Evolutionary conservation across 2,329 filamentous ascomycete genomes (phyloP).

Genomic region (Byssochlamys sp.): DNA sequence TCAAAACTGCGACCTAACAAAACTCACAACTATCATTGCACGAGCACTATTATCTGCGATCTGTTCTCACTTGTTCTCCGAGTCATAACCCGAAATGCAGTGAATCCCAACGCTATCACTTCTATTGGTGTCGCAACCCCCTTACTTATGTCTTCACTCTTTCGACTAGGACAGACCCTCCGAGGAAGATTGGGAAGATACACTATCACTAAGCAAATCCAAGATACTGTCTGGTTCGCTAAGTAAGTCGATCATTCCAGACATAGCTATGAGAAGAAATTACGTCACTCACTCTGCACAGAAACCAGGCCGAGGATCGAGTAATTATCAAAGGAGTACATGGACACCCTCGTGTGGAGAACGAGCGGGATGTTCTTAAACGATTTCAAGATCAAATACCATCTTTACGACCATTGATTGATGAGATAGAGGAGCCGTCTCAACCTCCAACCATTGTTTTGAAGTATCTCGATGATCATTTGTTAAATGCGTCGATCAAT

Average conservation of each 20-base stretch:
- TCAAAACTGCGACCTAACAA: too few relatives aligned
- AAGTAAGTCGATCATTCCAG: neutral
- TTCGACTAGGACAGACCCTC: neutral
- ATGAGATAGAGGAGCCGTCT: neutral
- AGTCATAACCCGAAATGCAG: too few relatives aligned
- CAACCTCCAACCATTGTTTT: neutral
- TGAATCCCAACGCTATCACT: too few relatives aligned
- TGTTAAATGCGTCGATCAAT: neutral
- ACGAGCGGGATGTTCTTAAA: slow-evolving; percentile 1
- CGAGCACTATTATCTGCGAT: too few relatives aligned
- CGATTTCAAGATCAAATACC: neutral
- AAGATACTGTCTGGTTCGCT: neutral
- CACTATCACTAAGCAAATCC: neutral
- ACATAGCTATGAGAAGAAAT: too few relatives aligned
- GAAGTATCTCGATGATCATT: slow-evolving; percentile 1
- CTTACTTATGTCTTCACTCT: too few relatives aligned
- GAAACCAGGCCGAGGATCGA: neutral
- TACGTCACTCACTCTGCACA: neutral
- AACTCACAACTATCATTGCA: too few relatives aligned
- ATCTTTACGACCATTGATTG: slow-evolving; percentile 1
- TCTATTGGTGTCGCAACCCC: too few relatives aligned
- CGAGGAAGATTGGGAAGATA: neutral
- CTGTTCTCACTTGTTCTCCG: too few relatives aligned
- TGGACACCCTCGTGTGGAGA: neutral
- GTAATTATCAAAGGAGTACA: neutral